phyloP scores from a whole-genome alignment of 805 yeast genomes.

The Tetrapisispora phaffii region DNA sequence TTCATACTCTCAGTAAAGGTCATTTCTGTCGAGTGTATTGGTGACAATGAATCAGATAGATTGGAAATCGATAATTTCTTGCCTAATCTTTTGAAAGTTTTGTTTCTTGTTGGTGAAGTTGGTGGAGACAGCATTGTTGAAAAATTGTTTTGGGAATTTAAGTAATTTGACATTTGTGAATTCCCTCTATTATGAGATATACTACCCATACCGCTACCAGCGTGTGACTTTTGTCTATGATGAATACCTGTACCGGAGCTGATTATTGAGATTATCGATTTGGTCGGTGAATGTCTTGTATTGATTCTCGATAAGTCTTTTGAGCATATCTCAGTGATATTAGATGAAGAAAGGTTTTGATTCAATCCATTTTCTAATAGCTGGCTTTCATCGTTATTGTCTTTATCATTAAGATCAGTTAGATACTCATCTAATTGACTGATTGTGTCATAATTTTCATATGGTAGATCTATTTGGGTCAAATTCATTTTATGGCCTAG shows the following conservation, averaged over 20 bases:
- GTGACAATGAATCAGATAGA: constrained; percentile 18
- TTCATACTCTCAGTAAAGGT: neutral
- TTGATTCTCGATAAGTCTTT: constrained; percentile 11
- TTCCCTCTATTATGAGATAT: constrained; percentile 14
- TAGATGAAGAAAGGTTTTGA: constrained; percentile 15
- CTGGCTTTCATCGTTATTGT: constrained; percentile 10
- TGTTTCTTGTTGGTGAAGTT: constrained; percentile 24
- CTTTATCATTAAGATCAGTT: constrained; percentile 7
- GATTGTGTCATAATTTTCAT: constrained; percentile 13
- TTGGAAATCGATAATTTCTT: constrained; percentile 26
- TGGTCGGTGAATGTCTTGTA: constrained; percentile 27
- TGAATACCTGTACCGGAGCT: constrained; percentile 13
- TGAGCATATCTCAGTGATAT: constrained; percentile 8
- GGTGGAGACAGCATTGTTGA: constrained; percentile 12
- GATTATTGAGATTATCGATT: constrained; percentile 24
- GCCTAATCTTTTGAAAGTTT: constrained; percentile 21
- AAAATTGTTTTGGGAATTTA: neutral
- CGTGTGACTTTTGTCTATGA: constrained; percentile 11
- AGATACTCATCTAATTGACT: constrained; percentile 24
- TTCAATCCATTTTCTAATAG: constrained; percentile 19
- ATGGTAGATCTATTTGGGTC: neutral
- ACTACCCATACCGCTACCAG: constrained; percentile 4
- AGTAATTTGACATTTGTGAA: constrained; percentile 14
- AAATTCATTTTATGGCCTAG: neutral
- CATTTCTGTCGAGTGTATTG: neutral